Base-by-base conservation (phyloP, 768 basidiomycete species). In the Artomyces pyxidatus region DNA sequence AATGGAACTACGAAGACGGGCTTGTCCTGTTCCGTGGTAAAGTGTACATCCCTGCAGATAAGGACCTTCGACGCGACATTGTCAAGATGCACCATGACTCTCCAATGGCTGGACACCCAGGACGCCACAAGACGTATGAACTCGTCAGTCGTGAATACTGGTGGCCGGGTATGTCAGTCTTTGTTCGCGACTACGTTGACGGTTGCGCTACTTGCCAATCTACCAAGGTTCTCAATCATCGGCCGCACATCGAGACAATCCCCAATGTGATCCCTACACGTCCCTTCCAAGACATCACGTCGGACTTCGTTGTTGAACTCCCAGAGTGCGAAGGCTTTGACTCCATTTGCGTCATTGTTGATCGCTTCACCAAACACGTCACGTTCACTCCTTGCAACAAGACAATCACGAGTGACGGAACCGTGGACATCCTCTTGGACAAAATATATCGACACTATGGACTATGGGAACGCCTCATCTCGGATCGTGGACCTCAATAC, bases 141-240 rank as follows among this genome's bases (percentile, higher is more conserved):
- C 39, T 40, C 11, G 39, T 40, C 19, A 11, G 21, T n/a, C 8
- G 39, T 3, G 39, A 40, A n/a, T 68, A 61, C 26, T 67, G 59
- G 59, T 67, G 66, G 65, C 66, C 61, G 3, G 38, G 46, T 0
- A 58, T 67, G 46, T 44, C 45, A 0, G 23, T 10, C 2, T 53
- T 56, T 21, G 38, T 68, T 11, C 19, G 43, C 1, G 19, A 21
- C 1, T 68, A 65, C 47, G 58, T 66, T 22, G 44, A 47, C 3
- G 60, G 61, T 1, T 68, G 65, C 41, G 55, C 58, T 10, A 53
- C 49, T 1, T 66, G 65, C 47, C 59, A 66, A 40, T 16, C 47
- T 1, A 62, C 54, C 16, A 66, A 66, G 44, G 55, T 57, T 1
- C 48, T 46, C 29, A 53, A 50, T 3, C 46, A 42, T 8, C 46